Conservation (phyloP, 306 rosid species). For the Acacia acuminata region DNA sequence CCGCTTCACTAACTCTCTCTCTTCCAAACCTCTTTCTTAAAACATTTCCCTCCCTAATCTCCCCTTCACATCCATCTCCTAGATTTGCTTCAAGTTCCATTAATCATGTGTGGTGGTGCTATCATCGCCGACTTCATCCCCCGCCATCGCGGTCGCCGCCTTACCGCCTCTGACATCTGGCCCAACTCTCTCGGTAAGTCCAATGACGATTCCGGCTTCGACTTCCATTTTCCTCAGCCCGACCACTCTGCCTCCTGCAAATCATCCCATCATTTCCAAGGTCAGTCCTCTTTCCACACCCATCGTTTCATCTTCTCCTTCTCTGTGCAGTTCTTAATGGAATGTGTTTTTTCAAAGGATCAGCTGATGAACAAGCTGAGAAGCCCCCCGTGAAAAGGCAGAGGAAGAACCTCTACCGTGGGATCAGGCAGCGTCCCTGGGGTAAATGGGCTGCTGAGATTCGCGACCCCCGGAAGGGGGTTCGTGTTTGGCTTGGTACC, state of each 20-base stretch:
- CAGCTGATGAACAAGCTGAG: conserved; percentile 49
- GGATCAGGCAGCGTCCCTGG: conserved; percentile 96
- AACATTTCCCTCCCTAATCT: not conserved
- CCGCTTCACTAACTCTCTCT: not conserved
- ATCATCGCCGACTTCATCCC: conserved; percentile 65
- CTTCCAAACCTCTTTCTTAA: not conserved
- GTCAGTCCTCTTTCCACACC: conserved; percentile 20
- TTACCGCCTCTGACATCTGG: conserved; percentile 56
- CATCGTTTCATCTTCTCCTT: not conserved
- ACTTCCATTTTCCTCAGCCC: conserved; percentile 6
- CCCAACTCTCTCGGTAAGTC: conserved; percentile 52
- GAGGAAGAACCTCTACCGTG: conserved; percentile 89
- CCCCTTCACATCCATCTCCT: not conserved
- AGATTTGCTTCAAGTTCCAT: not conserved
- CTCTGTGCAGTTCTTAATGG: not conserved
- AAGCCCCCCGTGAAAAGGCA: conserved; percentile 62
- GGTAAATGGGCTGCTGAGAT: conserved; percentile 99
- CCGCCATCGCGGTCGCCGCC: conserved; percentile 51
- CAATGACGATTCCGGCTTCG: conserved; percentile 30
- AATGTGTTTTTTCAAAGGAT: conserved; percentile 2
- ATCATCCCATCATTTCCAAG: conserved; percentile 45
- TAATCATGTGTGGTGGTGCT: conserved; percentile 87
- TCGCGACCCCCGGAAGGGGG: conserved; percentile 91
- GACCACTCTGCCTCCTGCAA: conserved; percentile 32
- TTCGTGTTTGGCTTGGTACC: conserved; percentile 95